Conservation (phyloP, 345 rosid species). For the Aegle marmelos region DNA sequence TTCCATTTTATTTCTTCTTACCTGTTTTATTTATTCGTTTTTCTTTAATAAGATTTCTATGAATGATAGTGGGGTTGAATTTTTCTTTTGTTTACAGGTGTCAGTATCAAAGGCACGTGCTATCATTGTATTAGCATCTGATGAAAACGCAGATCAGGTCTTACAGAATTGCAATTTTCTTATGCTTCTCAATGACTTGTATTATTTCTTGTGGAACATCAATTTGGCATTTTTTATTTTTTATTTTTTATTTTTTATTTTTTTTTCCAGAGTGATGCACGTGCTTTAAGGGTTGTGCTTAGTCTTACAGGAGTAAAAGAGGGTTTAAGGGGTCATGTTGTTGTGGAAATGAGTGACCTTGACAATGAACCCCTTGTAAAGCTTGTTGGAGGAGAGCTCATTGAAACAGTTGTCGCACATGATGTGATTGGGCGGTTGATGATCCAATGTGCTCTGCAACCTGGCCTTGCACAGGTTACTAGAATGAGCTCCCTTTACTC, state of each 20-base stretch:
- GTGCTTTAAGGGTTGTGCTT: constrained; percentile 86
- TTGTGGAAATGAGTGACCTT: constrained; percentile 92
- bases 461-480: constrained; percentile 89
- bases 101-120: constrained; percentile 92
- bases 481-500: constrained; percentile 1
- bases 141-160: constrained; percentile 97
- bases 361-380: constrained; percentile 93
- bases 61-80: not conserved
- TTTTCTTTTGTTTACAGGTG: constrained; percentile 42
- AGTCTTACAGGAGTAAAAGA: constrained; percentile 86
- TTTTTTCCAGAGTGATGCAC: constrained; percentile 76
- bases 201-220: constrained; percentile 16
- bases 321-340: constrained; percentile 88
- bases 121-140: constrained; percentile 77
- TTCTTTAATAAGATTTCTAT: not conserved
- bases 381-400: constrained; percentile 92
- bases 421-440: constrained; percentile 95
- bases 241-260: too few relatives aligned
- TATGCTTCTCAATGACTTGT: not conserved
- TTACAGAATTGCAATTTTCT: constrained; percentile 1
- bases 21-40: not conserved
- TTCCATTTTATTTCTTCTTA: not conserved
- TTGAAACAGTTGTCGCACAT: constrained; percentile 93
- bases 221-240: constrained; percentile 8
- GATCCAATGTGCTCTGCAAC: constrained; percentile 94